Conservation (phyloP, 202 grass and related monocot genomes). For the Carex arenaria region DNA sequence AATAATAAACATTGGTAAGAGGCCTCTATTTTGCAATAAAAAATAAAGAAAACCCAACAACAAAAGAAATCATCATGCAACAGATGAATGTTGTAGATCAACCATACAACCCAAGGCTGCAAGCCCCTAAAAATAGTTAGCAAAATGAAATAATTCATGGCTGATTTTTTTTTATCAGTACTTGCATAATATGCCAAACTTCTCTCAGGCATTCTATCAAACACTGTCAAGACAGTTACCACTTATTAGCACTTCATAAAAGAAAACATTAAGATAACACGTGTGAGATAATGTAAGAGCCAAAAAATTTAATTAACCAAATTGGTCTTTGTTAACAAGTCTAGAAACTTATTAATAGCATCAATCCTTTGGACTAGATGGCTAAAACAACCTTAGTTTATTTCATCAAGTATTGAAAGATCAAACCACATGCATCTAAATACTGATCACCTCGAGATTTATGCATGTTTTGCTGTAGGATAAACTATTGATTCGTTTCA, state of each 20-base stretch:
- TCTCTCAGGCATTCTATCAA: neutral
- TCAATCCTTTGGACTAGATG: neutral
- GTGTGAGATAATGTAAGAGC: neutral
- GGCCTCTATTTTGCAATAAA: neutral
- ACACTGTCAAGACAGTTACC: neutral
- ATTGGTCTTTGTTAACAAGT: neutral
- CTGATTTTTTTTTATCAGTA: neutral
- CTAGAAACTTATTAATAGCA: neutral
- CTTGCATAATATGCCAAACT: neutral
- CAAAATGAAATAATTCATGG: neutral
- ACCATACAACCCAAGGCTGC: neutral
- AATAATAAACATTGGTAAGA: conserved; percentile 8
- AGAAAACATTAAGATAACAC: neutral
- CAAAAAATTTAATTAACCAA: neutral
- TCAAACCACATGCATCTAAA: neutral
- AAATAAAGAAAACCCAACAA: neutral
- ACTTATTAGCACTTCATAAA: neutral
- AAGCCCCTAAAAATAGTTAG: neutral
- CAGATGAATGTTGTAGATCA: neutral
- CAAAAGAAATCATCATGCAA: neutral
- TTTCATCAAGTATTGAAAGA: neutral
- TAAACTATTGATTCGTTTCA: neutral
- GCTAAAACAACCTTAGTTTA: neutral
- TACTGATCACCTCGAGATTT: neutral
- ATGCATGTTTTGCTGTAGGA: neutral